Conservation (phyloP, 228 moss, liverwort and hornwort species). For the Sphagnum magellanicum region DNA sequence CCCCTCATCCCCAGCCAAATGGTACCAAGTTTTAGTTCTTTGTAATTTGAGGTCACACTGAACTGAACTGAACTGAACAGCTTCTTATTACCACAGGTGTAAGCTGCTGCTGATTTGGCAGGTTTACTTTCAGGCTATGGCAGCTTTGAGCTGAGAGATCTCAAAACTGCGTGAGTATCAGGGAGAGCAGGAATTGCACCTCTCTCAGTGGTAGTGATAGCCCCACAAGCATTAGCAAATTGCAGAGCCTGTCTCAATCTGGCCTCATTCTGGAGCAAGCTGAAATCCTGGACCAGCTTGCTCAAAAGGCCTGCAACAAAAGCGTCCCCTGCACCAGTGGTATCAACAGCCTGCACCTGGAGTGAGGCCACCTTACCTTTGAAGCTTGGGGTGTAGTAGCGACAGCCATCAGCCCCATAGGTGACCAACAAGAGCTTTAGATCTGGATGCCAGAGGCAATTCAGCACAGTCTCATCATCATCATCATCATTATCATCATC, state of each 20-base stretch:
- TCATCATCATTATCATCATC: slow-evolving; percentile 10
- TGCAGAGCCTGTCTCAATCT: slow-evolving; percentile 20
- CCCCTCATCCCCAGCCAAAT: too few species aligned
- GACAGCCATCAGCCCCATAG: slow-evolving; percentile 33
- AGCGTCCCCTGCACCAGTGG: slow-evolving; percentile 33
- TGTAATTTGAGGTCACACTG: too few species aligned
- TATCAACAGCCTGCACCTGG: slow-evolving; percentile 23
- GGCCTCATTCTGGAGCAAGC: slow-evolving; percentile 12
- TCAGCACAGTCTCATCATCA: slow-evolving; percentile 11
- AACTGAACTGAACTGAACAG: too few species aligned
- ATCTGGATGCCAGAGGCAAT: slow-evolving; percentile 10
- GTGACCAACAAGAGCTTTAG: slow-evolving; percentile 41
- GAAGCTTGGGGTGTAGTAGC: slow-evolving; percentile 27
- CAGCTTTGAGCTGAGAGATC: not conserved
- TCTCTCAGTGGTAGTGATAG: slow-evolving; percentile 27
- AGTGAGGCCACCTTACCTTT: slow-evolving; percentile 25
- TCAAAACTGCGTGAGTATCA: slow-evolving; percentile 1
- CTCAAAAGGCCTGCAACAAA: slow-evolving; percentile 35
- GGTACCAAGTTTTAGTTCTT: too few species aligned
- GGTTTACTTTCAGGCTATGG: too few species aligned
- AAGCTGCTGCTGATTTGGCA: too few species aligned
- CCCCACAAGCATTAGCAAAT: slow-evolving; percentile 36
- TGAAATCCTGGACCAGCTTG: slow-evolving; percentile 23
- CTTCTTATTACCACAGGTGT: too few species aligned
- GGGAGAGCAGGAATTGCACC: slow-evolving; percentile 38